phyloP scores from a whole-genome alignment of 2,329 filamentous ascomycete genomes.

The Fusarium camptoceras region DNA sequence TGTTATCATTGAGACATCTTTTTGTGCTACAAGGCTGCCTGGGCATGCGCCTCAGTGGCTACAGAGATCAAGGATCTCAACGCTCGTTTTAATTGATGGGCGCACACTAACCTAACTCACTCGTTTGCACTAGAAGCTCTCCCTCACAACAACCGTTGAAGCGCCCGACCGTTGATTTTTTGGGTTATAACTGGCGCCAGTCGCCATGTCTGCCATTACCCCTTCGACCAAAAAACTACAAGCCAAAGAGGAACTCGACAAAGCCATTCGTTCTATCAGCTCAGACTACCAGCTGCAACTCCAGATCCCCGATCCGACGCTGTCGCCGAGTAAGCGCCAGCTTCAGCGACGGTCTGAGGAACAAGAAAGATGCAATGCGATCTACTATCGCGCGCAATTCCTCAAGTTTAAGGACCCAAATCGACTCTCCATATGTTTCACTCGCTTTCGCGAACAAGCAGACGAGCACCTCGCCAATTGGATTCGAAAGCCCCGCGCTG shows the following conservation, averaged over 20 bases:
- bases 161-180: neutral
- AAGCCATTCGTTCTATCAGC: constrained; percentile 45
- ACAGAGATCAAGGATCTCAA: neutral
- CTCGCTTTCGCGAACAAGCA: constrained; percentile 42
- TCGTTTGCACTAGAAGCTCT: constrained; percentile 6
- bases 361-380: constrained; percentile 38
- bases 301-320: constrained; percentile 34
- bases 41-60: neutral
- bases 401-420: constrained; percentile 38
- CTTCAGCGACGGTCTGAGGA: constrained; percentile 38
- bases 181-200: constrained; percentile 11
- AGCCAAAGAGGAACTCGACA: constrained; percentile 39
- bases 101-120: constrained; percentile 1
- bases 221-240: constrained; percentile 4
- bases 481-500: constrained; percentile 36
- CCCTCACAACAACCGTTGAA: neutral
- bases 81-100: constrained; percentile 2
- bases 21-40: neutral
- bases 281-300: constrained; percentile 45
- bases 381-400: constrained; percentile 39
- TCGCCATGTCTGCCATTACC: constrained; percentile 31
- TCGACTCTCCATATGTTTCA: constrained; percentile 37
- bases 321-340: constrained; percentile 45
- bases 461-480: constrained; percentile 35
- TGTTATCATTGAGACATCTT: neutral